A percentile compares a stretch with the other conserved stretches of the same genome.
Evolutionary conservation across 2,329 filamentous ascomycete species (phyloP).

Genomic region (Setomelanomma holmii): DNA sequence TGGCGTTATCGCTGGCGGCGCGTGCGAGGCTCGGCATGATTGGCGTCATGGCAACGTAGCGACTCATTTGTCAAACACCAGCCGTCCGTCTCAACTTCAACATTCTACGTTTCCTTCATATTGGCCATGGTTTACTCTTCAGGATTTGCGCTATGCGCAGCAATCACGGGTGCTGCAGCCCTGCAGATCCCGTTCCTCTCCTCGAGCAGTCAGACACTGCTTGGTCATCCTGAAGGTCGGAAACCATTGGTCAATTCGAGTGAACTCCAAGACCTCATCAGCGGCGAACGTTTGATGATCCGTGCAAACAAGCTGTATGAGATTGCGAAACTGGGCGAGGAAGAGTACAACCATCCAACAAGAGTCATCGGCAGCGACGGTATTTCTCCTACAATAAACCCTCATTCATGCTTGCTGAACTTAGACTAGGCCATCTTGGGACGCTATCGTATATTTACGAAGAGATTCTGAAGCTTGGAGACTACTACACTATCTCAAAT

Average conservation of each 20-base stretch:
- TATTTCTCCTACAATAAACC: conserved; percentile 29
- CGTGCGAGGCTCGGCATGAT: conserved; percentile 25
- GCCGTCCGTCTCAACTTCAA: conserved; percentile 18
- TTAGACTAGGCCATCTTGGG: conserved; percentile 38
- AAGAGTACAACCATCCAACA: conserved; percentile 53
- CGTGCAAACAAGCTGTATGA: conserved; percentile 48
- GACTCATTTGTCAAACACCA: conserved; percentile 28
- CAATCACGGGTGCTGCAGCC: conserved; percentile 32
- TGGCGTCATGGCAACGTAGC: conserved; percentile 34
- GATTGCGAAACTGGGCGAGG: conserved; percentile 52
- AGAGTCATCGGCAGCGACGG: conserved; percentile 47
- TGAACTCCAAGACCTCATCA: conserved; percentile 46
- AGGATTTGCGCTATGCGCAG: conserved; percentile 38
- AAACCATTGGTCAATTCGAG: conserved; percentile 45
- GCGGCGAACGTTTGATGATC: conserved; percentile 38
- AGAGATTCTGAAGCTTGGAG: conserved; percentile 44
- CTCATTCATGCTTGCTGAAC: conserved; percentile 12
- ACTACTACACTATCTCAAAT: conserved; percentile 50
- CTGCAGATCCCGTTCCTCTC: conserved; percentile 42
- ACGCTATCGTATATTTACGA: conserved; percentile 50
- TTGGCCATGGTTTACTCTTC: conserved; percentile 36
- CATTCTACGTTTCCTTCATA: conserved; percentile 6
- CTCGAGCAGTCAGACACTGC: conserved; percentile 27
- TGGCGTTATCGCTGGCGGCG: conserved; percentile 30
- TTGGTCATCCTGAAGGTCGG: conserved; percentile 28